Conservation (phyloP, 805 yeast species). For the Candida dajiaensis region DNA sequence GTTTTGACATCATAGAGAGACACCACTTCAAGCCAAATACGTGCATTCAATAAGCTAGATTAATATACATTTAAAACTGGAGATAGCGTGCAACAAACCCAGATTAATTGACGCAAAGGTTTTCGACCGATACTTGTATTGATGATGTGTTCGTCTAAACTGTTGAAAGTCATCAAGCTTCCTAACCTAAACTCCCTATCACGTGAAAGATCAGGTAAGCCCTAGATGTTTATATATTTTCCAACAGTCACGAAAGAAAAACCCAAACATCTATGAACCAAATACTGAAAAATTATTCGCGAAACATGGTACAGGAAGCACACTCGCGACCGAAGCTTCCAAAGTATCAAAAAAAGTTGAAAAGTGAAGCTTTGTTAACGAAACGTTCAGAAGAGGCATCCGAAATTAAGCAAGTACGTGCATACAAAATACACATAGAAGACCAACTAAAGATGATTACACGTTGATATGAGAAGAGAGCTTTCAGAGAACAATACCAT, state of each 20-base stretch:
- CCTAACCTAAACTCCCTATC: neutral
- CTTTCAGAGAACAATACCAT: neutral
- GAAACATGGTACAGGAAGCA: neutral
- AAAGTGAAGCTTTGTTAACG: neutral
- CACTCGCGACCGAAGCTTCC: neutral
- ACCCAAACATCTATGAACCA: neutral
- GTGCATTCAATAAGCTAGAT: no score
- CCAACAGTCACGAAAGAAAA: neutral
- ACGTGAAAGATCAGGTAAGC: neutral
- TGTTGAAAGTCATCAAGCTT: no score
- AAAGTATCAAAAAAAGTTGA: neutral
- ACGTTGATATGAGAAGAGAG: neutral
- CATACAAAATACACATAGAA: neutral
- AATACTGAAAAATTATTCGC: neutral
- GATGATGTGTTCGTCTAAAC: no score
- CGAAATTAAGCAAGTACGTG: neutral
- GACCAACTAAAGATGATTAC: neutral
- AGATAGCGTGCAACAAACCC: no score
- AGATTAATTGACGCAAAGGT: no score
- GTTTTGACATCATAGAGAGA: no score
- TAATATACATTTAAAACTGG: no score
- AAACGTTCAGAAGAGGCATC: neutral
- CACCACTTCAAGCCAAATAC: no score
- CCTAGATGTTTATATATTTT: neutral
- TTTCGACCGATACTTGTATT: no score